Base-by-base conservation (phyloP, 1,284 basidiomycete species). In the Rhizoctonia solani region DNA sequence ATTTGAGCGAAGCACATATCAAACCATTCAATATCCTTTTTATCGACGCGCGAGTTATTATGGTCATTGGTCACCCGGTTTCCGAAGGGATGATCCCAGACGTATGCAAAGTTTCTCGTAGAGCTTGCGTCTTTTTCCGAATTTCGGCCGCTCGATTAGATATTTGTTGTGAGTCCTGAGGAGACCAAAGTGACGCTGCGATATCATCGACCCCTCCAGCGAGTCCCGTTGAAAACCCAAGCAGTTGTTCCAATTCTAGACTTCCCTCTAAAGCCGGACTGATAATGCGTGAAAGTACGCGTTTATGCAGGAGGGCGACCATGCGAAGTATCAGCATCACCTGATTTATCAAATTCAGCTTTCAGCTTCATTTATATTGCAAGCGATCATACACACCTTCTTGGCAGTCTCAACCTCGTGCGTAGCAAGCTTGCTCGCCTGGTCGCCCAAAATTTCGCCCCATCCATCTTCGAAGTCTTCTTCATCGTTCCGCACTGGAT, bases 1-100 rank as follows among this genome's bases (percentile, higher is more conserved):
- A 89, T 81, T 72, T 89, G 87, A 58, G 79, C 77, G 71, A 88
- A 84, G 72, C 87, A 88, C 6, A 80, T 80, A 55, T 82, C 77
- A 72, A 88, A 87, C 87, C 88, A 88, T 58, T 73, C 75, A 37
- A 74, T 66, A 44, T 77, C 74, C 68, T 72, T 75, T 44, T 58
- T 68, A 42, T 72, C 71, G 70, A 74, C 75, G 68, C 75, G 75
- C 29, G 75, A 73, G 6, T 74, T 73, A 37, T 71, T 74, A 47
- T 71, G 65, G 32, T 74, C 76, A 44, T 74, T 69, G 30, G 71
- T 54, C n/a, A 69, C 23, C 21, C 75, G 72, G 52, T 42, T n/a
- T n/a, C 23, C 49, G 47, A 25, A 32, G 68, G 53, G 30, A 29
- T 25, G 23, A 67, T 27, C 42, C 37, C 71, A 68, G 78, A 70